Evolutionary conservation across 768 basidiomycete genomes (phyloP).

Genomic region (Rhizopogon rudus): DNA sequence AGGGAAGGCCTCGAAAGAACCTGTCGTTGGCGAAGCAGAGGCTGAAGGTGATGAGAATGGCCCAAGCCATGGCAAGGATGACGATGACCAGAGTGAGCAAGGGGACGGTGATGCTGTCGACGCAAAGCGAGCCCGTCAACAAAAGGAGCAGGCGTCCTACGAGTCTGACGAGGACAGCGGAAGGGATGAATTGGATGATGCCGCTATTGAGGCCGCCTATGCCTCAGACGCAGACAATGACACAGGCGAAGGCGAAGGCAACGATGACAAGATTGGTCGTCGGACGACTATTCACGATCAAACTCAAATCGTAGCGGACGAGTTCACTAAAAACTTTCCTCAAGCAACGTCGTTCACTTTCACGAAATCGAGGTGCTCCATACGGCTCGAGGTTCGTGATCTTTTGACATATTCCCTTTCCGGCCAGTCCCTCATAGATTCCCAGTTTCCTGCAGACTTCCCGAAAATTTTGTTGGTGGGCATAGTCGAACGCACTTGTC

Average conservation of each 20-base stretch:
- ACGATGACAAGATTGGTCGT: slow-evolving; percentile 12
- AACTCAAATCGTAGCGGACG: slow-evolving; percentile 38
- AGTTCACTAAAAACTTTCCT: slow-evolving; percentile 54
- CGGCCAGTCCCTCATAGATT: background rate
- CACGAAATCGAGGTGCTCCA: slow-evolving; percentile 58
- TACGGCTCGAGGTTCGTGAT: slow-evolving; percentile 70
- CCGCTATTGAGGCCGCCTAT: slow-evolving; percentile 58
- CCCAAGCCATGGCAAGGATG: slow-evolving; percentile 34
- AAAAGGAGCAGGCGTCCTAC: slow-evolving; percentile 71
- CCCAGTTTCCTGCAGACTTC: slow-evolving; percentile 81
- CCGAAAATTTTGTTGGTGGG: slow-evolving; percentile 94
- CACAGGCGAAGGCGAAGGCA: slow-evolving; percentile 28
- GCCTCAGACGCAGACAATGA: slow-evolving; percentile 42
- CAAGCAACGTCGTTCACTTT: slow-evolving; percentile 74
- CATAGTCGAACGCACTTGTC: slow-evolving; percentile 84
- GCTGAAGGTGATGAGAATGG: slow-evolving; percentile 49
- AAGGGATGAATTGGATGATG: slow-evolving; percentile 47
- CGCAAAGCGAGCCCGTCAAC: slow-evolving; percentile 67
- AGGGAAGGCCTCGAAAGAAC: slow-evolving; percentile 51
- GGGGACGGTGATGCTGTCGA: slow-evolving; percentile 83
- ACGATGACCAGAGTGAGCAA: slow-evolving; percentile 69
- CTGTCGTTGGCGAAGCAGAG: slow-evolving; percentile 37
- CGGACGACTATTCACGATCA: slow-evolving; percentile 33
- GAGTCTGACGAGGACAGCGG: slow-evolving; percentile 49
- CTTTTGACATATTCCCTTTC: background rate